Base-by-base conservation (phyloP, 768 basidiomycete genomes). In the Mycena epipterygia region DNA sequence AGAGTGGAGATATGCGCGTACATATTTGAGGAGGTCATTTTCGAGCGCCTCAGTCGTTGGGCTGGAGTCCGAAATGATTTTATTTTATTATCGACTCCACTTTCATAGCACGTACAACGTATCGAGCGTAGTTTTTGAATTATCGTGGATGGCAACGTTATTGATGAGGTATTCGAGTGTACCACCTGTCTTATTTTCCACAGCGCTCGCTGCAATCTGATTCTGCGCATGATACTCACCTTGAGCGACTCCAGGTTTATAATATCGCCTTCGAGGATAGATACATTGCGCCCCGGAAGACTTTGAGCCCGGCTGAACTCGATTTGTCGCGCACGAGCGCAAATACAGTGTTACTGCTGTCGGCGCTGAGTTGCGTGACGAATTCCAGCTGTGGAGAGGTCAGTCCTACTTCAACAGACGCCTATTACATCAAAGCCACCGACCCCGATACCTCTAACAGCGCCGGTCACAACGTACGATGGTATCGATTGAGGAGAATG, bases 131-230 rank as follows among this genome's bases (percentile, higher is more conserved):
- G 49, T n/a, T 0, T 42, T 42, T 1, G 39, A 4, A 14, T 23
- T 17, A 12, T 30, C 29, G 23, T 2, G 2, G 11, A 19, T 27
- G 49, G 37, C 66, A 35, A 51, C 66, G 30, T 67, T 67, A 42
- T 67, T 67, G 41, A 67, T 61, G 9, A 67, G 41, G 41, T 44
- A 67, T 14, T 67, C 66, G 1, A 67, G 30, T 52, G 42, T 67
- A 2, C 51, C 51, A n/a, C 66, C 57, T 16, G 66, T 67, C 17
- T 23, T 30, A 17, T 59, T 52, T 3, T 58, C 42, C 8, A 69
- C 67, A 32, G 21, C 53, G 4, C 2, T n/a, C 16, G 67, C 61
- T 5, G 67, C 67, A 33, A 21, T 8, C 67, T 68, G 33, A n/a
- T n/a, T n/a, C n/a, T n/a, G n/a, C n/a, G n/a, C n/a, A n/a, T n/a